These are phyloP conservation scores for Cokeromyces recurvatus DNA, from an alignment of 371 early-diverging fungal species.

Conservation along the genomic window DNA sequence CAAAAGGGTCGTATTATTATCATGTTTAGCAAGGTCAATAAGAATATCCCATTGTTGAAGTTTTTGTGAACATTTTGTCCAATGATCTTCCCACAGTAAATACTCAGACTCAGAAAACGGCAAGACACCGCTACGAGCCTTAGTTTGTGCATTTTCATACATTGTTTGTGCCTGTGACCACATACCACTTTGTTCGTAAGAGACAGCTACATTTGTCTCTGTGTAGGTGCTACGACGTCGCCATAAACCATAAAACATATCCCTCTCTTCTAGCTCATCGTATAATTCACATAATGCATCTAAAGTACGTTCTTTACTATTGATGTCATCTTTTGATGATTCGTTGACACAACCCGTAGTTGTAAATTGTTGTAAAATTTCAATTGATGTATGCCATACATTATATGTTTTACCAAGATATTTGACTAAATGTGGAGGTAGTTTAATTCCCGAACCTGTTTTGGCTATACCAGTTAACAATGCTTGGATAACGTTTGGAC, in stretches of 20 bases:
- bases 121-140: conserved; percentile 83
- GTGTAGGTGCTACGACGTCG: conserved; percentile 86
- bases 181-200: conserved; percentile 91
- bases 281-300: conserved; percentile 90
- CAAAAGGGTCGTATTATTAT: conserved; percentile 77
- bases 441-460: conserved; percentile 64
- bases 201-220: conserved; percentile 94
- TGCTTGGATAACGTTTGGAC: conserved; percentile 94
- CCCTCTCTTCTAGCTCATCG: conserved; percentile 71
- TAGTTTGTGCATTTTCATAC: conserved; percentile 93
- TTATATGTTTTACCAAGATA: conserved; percentile 88
- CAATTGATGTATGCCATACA: conserved; percentile 89
- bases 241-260: conserved; percentile 94
- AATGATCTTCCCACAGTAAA: conserved; percentile 96
- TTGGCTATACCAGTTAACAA: conserved; percentile 78
- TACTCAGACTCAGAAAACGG: conserved; percentile 96
- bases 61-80: conserved; percentile 88
- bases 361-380: conserved; percentile 63
- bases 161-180: conserved; percentile 90
- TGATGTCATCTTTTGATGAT: conserved; percentile 69
- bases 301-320: conserved; percentile 77
- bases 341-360: conserved; percentile 41
- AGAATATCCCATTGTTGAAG: conserved; percentile 99
- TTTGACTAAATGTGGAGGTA: conserved; percentile 92
- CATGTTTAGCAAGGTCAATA: conserved; percentile 88